A percentile compares a stretch with the other conserved stretches of the same genome.
Evolutionary conservation across 2,329 filamentous ascomycete species (phyloP).

Genomic region (Epichloe sibirici): DNA sequence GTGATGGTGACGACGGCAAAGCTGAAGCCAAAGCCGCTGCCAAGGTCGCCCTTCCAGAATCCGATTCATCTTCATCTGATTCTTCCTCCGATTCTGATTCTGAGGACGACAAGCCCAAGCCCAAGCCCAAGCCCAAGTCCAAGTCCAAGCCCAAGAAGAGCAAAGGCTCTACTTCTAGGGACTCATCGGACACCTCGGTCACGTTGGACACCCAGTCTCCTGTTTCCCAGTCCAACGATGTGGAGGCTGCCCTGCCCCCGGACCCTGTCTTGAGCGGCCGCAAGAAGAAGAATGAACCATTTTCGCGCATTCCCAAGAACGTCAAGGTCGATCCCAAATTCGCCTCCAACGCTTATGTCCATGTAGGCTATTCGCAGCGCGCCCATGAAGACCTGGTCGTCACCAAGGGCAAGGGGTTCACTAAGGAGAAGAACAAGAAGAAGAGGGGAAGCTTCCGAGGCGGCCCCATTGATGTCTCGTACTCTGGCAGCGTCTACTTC

Average conservation of each 20-base stretch:
- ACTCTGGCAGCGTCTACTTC: slow-evolving; percentile 85
- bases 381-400: slow-evolving; percentile 82
- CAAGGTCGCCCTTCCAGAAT: slow-evolving; percentile 12
- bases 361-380: slow-evolving; percentile 78
- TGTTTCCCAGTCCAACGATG: slow-evolving; percentile 17
- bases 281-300: slow-evolving; percentile 53
- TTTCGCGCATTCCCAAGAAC: slow-evolving; percentile 63
- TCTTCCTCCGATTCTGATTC: slow-evolving; percentile 20
- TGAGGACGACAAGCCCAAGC: slow-evolving; percentile 17
- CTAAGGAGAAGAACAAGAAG: slow-evolving; percentile 99
- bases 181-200: slow-evolving; percentile 32
- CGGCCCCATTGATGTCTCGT: slow-evolving; percentile 70
- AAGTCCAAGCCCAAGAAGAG: slow-evolving; percentile 11
- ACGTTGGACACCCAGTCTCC: slow-evolving; percentile 42
- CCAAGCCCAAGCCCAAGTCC: slow-evolving; percentile 8
- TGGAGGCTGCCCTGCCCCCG: slow-evolving; percentile 40
- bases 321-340: slow-evolving; percentile 57
- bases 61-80: slow-evolving; percentile 18
- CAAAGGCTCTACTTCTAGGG: slow-evolving; percentile 11
- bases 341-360: slow-evolving; percentile 67
- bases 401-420: slow-evolving; percentile 93
- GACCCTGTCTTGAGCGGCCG: slow-evolving; percentile 27
- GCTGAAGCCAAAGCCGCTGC: slow-evolving; percentile 13
- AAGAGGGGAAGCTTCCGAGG: slow-evolving; percentile 84
- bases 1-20: background rate